Conservation (phyloP, 2,329 filamentous ascomycete genomes). For the Falciphora oryzae region DNA sequence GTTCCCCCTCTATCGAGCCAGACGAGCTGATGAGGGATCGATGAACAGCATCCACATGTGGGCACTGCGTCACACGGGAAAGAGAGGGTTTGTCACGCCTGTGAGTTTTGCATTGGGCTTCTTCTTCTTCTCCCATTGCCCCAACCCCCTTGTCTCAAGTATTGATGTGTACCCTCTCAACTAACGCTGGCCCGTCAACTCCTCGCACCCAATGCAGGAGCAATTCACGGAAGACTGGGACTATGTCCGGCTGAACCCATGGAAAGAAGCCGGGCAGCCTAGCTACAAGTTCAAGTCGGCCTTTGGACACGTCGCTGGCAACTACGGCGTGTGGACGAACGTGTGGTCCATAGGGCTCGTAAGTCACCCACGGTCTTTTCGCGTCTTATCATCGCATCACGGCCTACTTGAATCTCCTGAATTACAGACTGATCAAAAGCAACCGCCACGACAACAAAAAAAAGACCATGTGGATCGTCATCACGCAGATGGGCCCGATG, state of each 20-base stretch:
- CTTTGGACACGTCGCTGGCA: constrained; percentile 1
- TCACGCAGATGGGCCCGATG: background rate
- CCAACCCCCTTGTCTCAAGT: background rate
- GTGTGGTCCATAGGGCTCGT: constrained; percentile 1
- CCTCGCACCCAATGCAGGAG: background rate
- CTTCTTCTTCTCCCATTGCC: too few species aligned
- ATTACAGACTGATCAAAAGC: background rate
- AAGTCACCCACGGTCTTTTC: background rate
- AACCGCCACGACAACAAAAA: too few species aligned
- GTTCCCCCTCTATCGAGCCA: too few species aligned
- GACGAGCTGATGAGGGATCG: background rate
- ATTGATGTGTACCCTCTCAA: background rate
- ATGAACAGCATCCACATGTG: background rate
- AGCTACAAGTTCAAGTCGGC: background rate
- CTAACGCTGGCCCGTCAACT: background rate
- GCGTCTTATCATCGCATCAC: too few species aligned
- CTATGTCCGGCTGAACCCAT: background rate
- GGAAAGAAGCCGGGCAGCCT: background rate
- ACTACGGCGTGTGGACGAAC: background rate
- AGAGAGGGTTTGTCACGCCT: background rate
- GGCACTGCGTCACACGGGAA: background rate
- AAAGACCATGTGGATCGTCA: constrained; percentile 1
- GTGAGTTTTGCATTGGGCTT: background rate
- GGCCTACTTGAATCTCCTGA: background rate
- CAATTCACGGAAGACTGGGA: constrained; percentile 8